These are phyloP conservation scores for Cutaneotrichosporon sp. DNA, from an alignment of 1,284 basidiomycete genomes.

Conservation along the genomic window DNA sequence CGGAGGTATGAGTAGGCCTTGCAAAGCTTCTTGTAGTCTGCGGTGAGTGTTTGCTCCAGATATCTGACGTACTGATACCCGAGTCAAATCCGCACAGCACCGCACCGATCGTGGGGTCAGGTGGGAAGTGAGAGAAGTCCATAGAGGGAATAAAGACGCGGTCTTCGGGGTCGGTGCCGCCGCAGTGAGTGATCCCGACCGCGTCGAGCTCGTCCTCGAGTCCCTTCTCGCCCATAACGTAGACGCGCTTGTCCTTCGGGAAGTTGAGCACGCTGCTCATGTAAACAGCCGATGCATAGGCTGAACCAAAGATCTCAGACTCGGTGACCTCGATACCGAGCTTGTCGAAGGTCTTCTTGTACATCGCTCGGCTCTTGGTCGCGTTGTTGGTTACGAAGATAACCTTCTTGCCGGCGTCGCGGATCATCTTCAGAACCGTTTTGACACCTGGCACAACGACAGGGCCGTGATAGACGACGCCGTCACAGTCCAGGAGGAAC, in stretches of 20 bases:
- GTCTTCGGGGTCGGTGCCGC: constrained; percentile 83
- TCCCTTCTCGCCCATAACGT: constrained; percentile 88
- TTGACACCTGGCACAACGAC: constrained; percentile 69
- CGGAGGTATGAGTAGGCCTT: constrained; percentile 90
- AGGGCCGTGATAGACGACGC: constrained; percentile 89
- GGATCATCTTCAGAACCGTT: constrained; percentile 65
- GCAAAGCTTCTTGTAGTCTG: constrained; percentile 86
- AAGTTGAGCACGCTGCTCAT: constrained; percentile 82
- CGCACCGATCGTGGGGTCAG: constrained; percentile 76
- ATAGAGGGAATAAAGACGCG: constrained; percentile 68
- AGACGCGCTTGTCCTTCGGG: constrained; percentile 88
- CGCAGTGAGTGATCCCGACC: constrained; percentile 73
- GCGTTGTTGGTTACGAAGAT: constrained; percentile 98
- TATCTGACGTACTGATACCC: constrained; percentile 39
- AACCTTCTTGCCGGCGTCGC: constrained; percentile 69
- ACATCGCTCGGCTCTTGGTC: constrained; percentile 80
- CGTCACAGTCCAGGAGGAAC: constrained; percentile 95
- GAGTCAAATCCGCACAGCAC: constrained; percentile 80
- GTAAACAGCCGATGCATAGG: constrained; percentile 89
- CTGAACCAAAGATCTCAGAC: constrained; percentile 86
- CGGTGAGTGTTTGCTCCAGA: constrained; percentile 9
- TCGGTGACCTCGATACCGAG: constrained; percentile 79
- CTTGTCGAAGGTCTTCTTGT: constrained; percentile 85
- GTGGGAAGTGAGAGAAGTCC: constrained; percentile 62
- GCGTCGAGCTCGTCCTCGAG: constrained; percentile 86